Evolutionary conservation across 306 rosid genomes (phyloP).

Genomic region (Betula pendula): DNA sequence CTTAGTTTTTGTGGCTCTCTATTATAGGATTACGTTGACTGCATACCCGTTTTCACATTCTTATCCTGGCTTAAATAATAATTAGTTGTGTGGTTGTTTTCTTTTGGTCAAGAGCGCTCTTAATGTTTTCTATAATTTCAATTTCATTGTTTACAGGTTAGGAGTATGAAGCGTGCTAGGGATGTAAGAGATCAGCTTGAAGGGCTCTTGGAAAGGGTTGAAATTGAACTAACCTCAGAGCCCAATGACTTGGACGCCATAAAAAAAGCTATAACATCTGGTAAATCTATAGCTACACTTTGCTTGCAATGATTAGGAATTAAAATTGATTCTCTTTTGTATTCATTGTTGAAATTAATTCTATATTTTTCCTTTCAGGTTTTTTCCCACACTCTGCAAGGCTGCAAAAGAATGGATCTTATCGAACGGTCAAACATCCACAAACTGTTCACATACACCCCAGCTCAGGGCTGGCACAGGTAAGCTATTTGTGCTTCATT

Average conservation of each 20-base stretch:
- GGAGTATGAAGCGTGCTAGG: conserved; percentile 97
- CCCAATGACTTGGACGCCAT: conserved; percentile 62
- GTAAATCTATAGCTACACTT: conserved; percentile 35
- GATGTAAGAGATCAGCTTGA: conserved; percentile 95
- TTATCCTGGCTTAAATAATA: not conserved
- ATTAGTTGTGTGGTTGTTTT: not conserved
- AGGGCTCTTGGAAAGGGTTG: conserved; percentile 91
- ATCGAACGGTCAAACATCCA: conserved; percentile 71
- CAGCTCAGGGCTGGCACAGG: conserved; percentile 89
- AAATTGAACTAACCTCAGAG: conserved; percentile 73
- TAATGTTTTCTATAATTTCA: conserved; percentile 1
- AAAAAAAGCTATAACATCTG: conserved; percentile 87
- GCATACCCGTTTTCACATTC: not conserved
- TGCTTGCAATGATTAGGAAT: conserved; percentile 5
- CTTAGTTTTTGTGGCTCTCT: not conserved
- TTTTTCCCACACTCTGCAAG: conserved; percentile 83
- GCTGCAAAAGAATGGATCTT: conserved; percentile 83
- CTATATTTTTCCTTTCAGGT: conserved; percentile 42
- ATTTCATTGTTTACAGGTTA: conserved; percentile 52
- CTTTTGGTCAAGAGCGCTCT: conserved; percentile 22
- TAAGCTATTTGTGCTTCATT: conserved; percentile 15
- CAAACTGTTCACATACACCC: conserved; percentile 97
- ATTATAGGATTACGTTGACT: conserved; percentile 1
- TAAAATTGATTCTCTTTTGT: not conserved
- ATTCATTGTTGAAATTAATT: conserved; percentile 24